phyloP scores from a whole-genome alignment of 1,139 yeast species.

The Debaryomyces robertsiae region DNA sequence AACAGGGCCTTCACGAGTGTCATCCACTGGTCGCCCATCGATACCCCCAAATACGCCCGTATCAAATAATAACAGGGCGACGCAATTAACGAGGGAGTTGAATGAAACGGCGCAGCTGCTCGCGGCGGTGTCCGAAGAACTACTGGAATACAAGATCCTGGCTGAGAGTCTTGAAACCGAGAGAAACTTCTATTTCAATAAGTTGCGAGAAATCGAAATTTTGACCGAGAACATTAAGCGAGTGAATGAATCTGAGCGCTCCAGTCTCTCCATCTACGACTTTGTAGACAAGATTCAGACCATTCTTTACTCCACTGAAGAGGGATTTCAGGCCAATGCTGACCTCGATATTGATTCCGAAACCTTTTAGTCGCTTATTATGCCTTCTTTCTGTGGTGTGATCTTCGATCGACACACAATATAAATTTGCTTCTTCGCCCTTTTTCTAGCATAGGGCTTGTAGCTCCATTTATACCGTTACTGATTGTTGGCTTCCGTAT shows the following conservation, averaged over 20 bases:
- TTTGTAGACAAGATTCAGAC: slow-evolving; percentile 67
- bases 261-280: slow-evolving; percentile 34
- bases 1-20: slow-evolving; percentile 14
- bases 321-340: slow-evolving; percentile 61
- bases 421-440: neutral
- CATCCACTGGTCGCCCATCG: slow-evolving; percentile 14
- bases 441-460: too few relatives aligned
- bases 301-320: slow-evolving; percentile 79
- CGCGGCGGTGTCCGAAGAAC: slow-evolving; percentile 47
- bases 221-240: slow-evolving; percentile 69
- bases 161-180: slow-evolving; percentile 70
- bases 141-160: slow-evolving; percentile 53
- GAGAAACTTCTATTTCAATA: slow-evolving; percentile 86
- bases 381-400: neutral
- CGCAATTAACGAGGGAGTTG: slow-evolving; percentile 23
- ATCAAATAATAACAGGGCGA: slow-evolving; percentile 20
- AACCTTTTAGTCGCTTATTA: slow-evolving; percentile 11
- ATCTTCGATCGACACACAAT: neutral
- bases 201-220: slow-evolving; percentile 85
- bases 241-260: slow-evolving; percentile 28
- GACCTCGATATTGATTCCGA: slow-evolving; percentile 19
- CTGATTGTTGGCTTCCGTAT: too few relatives aligned
- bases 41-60: slow-evolving; percentile 14
- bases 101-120: slow-evolving; percentile 37
- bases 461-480: too few relatives aligned